phyloP scores from a whole-genome alignment of 2,329 filamentous ascomycete species.

The Calonectria leucothoes region DNA sequence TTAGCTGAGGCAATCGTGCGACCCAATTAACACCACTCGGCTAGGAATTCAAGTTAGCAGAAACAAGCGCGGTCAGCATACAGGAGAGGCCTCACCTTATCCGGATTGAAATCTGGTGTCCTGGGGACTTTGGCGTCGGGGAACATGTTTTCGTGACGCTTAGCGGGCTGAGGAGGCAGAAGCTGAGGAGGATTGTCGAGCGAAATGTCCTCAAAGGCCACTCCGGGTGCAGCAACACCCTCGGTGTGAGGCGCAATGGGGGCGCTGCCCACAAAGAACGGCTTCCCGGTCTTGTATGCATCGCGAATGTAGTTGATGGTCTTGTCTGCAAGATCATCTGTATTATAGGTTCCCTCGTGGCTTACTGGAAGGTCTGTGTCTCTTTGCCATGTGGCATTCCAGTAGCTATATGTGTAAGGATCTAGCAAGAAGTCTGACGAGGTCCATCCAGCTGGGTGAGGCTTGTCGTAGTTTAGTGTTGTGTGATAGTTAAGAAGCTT shows the following conservation, averaged over 20 bases:
- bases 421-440: slow-evolving; percentile 9
- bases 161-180: slow-evolving; percentile 45
- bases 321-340: not conserved
- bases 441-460: not conserved
- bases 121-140: slow-evolving; percentile 68
- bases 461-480: not conserved
- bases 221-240: slow-evolving; percentile 18
- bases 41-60: no score
- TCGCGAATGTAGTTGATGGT: slow-evolving; percentile 55
- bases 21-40: slow-evolving; percentile 59
- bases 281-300: slow-evolving; percentile 61
- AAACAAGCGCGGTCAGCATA: not conserved
- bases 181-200: not conserved
- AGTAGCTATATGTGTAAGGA: slow-evolving; percentile 14
- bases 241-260: slow-evolving; percentile 54
- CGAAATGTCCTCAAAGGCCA: not conserved
- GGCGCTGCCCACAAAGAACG: slow-evolving; percentile 68
- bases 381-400: not conserved
- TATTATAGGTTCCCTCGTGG: not conserved
- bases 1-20: slow-evolving; percentile 48
- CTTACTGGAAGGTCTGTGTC: not conserved
- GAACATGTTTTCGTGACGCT: slow-evolving; percentile 73
- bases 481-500: not conserved
- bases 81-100: slow-evolving; percentile 10
- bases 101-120: slow-evolving; percentile 73